Conservation (phyloP, 2,329 filamentous ascomycete species). For the Penicillium brasilianum region DNA sequence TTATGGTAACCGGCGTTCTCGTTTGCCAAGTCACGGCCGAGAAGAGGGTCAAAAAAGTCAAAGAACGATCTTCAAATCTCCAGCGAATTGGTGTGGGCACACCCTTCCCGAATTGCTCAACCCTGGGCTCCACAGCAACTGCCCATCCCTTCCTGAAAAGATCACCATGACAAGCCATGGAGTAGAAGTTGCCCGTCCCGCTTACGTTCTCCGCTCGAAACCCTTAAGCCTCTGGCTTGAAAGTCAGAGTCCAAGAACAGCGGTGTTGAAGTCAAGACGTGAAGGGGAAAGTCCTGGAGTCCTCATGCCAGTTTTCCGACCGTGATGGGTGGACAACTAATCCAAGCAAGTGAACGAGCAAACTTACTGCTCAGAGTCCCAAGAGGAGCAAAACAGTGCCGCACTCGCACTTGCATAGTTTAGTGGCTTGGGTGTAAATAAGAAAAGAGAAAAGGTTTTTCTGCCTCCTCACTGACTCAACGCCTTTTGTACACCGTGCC, state of each 20-base stretch:
- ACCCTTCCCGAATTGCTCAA: constrained; percentile 6
- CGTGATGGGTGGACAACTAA: not conserved
- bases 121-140: constrained; percentile 13
- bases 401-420: constrained; percentile 3
- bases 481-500: not conserved
- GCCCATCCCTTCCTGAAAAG: constrained; percentile 5
- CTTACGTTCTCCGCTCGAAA: not conserved
- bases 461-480: not conserved
- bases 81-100: constrained; percentile 15
- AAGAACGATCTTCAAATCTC: constrained; percentile 16
- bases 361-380: not conserved
- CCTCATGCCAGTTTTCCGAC: not conserved
- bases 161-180: not conserved
- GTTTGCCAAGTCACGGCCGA: constrained; percentile 8
- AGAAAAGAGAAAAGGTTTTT: not conserved
- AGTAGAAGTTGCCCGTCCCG: not conserved
- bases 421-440: constrained; percentile 7
- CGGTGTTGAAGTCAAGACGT: not conserved
- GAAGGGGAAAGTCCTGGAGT: not conserved
- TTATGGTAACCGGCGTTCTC: not conserved
- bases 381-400: not conserved
- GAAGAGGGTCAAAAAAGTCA: not conserved
- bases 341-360: too few species aligned
- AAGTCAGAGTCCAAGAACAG: not conserved
- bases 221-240: not conserved